Percentiles rank a stretch among this genome's conserved stretches.
phyloP scores from a whole-genome alignment of 805 yeast genomes.

The Myxozyma neotropica region DNA sequence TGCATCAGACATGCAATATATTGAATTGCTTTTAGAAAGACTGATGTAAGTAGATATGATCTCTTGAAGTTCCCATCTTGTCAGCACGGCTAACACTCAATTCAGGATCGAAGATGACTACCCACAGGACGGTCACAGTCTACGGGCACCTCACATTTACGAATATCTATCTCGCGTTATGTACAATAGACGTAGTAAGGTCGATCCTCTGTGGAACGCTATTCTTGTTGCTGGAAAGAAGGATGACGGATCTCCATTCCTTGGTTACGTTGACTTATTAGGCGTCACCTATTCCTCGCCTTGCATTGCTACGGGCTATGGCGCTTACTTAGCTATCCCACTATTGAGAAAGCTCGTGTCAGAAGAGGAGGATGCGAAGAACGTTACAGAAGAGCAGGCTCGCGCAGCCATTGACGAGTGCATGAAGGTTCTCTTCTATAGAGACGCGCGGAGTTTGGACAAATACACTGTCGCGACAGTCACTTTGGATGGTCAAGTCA shows the following conservation, averaged over 20 bases:
- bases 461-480: slow-evolving; percentile 79
- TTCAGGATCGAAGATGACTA: slow-evolving; percentile 65
- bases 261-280: slow-evolving; percentile 83
- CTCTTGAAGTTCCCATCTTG: too few relatives aligned
- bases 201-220: slow-evolving; percentile 97
- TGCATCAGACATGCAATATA: slow-evolving; percentile 86
- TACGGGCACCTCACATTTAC: slow-evolving; percentile 86
- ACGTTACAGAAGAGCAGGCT: slow-evolving; percentile 66
- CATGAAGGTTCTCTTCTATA: slow-evolving; percentile 91
- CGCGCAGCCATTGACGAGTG: slow-evolving; percentile 74
- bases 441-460: slow-evolving; percentile 94
- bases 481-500: slow-evolving; percentile 62
- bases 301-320: slow-evolving; percentile 93
- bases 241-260: slow-evolving; percentile 66
- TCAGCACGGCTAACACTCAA: slow-evolving; percentile 25
- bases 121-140: slow-evolving; percentile 65
- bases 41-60: slow-evolving; percentile 50
- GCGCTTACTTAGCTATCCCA: slow-evolving; percentile 92
- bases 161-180: slow-evolving; percentile 82
- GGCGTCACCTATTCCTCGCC: slow-evolving; percentile 92
- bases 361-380: slow-evolving; percentile 60
- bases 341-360: slow-evolving; percentile 74
- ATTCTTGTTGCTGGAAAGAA: slow-evolving; percentile 87
- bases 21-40: slow-evolving; percentile 73
- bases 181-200: slow-evolving; percentile 84